Evolutionary conservation across 306 rosid species (phyloP), one percentile per base, ranked within the genome.

Genomic region (Begonia fuchsioides): DNA sequence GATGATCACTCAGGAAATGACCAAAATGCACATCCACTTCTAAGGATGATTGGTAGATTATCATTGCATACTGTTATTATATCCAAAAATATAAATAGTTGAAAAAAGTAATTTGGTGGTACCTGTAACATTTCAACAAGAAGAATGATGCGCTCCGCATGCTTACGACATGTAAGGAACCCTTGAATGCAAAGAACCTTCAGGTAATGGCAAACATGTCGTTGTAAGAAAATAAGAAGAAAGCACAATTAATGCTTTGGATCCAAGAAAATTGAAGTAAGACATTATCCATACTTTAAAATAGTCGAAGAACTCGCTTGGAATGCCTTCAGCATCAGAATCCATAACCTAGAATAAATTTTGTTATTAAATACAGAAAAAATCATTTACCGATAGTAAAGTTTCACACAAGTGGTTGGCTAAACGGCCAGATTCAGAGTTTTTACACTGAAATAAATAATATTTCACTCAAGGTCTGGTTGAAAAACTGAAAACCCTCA

Each of bases 81-180:
- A 26, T 26, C 35, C 35, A 26, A 26, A 26, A 26, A 26, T 8
- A 26, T 26, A 26, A 26, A 26, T 26, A 26, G 1, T 26, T 26
- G 7, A 26, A 26, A 20, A 3, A 26, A 26, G 35, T 8, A 55
- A 49, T 41, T 48, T 69, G 58, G 44, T 14, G 39, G 61, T 81
- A 92, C 98, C 98, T 92, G 94, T 77, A 92, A 80, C 98, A 92
- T 92, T 73, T 92, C 98, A 55, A 92, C 96, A 45, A 92, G 98
- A 69, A 92, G 96, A 75, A 92, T 85, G 63, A 92, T 69, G 48
- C 98, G 94, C 54, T 92, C 98, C 12, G 98, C 98, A 71, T 92
- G 98, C 74, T 92, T 92, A 62, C 96, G 98, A 67, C 98, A 92
- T 54, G 98, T 92, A 68, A 92, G 98, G 81, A 92, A 92, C 52